phyloP scores from a whole-genome alignment of 2,329 filamentous ascomycete species.

The Mycosphaerelloides madeirae region DNA sequence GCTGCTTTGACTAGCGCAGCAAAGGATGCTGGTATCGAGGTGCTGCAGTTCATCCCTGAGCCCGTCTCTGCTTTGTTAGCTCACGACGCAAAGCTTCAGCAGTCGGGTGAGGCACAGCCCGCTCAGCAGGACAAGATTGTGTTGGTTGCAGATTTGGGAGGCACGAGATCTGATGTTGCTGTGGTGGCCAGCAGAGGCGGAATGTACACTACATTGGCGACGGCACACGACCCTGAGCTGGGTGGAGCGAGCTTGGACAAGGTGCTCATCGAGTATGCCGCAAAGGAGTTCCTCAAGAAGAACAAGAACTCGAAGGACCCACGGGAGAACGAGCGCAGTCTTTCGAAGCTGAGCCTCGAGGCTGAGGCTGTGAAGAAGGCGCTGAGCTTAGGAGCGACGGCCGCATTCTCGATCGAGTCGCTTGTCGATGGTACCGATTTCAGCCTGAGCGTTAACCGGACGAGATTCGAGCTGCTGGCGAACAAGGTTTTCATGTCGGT shows the following conservation, averaged over 20 bases:
- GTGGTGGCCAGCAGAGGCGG: constrained; percentile 87
- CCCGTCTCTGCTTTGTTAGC: constrained; percentile 83
- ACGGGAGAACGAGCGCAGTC: constrained; percentile 68
- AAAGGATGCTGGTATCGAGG: constrained; percentile 74
- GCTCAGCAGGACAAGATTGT: constrained; percentile 78
- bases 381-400: constrained; percentile 80
- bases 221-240: constrained; percentile 92
- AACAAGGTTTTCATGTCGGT: constrained; percentile 85
- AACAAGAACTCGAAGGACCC: constrained; percentile 72
- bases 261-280: constrained; percentile 90
- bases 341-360: constrained; percentile 91
- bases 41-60: constrained; percentile 89
- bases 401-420: constrained; percentile 88
- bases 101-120: constrained; percentile 57
- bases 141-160: constrained; percentile 88
- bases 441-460: constrained; percentile 83
- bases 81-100: constrained; percentile 64
- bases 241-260: constrained; percentile 82
- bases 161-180: constrained; percentile 85
- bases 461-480: constrained; percentile 84
- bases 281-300: constrained; percentile 99
- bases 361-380: constrained; percentile 89
- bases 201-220: constrained; percentile 93
- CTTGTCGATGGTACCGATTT: constrained; percentile 87
- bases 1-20: constrained; percentile 73